Evolutionary conservation across 768 basidiomycete genomes (phyloP).

Genomic region (Nevesoporus exiguus): DNA sequence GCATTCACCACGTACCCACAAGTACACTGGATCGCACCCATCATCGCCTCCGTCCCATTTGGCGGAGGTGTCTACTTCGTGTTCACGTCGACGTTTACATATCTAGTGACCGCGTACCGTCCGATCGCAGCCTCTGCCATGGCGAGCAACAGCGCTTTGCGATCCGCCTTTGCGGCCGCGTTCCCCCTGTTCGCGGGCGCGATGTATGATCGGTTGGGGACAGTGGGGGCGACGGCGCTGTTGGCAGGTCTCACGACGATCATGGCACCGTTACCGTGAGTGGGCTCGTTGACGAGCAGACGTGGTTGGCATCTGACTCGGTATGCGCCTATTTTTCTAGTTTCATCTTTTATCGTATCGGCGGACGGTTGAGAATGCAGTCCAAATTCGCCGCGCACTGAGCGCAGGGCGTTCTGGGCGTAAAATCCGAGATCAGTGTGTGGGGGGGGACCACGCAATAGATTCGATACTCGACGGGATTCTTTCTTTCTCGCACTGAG

Average conservation of each 20-base stretch:
- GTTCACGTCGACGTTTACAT: constrained; percentile 67
- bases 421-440: too few species aligned
- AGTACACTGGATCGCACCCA: constrained; percentile 48
- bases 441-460: too few species aligned
- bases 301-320: neutral
- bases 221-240: constrained; percentile 70
- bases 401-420: neutral
- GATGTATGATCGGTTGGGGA: constrained; percentile 54
- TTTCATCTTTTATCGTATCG: constrained; percentile 47
- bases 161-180: constrained; percentile 45
- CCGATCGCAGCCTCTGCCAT: constrained; percentile 58
- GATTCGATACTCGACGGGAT: neutral
- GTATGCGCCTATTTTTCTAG: constrained; percentile 27
- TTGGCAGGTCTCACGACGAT: constrained; percentile 60
- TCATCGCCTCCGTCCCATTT: constrained; percentile 44
- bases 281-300: neutral
- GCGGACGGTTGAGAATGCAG: constrained; percentile 40
- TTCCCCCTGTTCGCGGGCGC: constrained; percentile 53
- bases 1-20: constrained; percentile 50
- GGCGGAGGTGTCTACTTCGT: constrained; percentile 58
- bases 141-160: constrained; percentile 58
- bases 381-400: constrained; percentile 39
- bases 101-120: constrained; percentile 49
- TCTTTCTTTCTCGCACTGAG: neutral
- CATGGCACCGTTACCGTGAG: constrained; percentile 62